Base-by-base conservation (phyloP, 2,329 filamentous ascomycete species). In the Phyllosticta citriasiana region DNA sequence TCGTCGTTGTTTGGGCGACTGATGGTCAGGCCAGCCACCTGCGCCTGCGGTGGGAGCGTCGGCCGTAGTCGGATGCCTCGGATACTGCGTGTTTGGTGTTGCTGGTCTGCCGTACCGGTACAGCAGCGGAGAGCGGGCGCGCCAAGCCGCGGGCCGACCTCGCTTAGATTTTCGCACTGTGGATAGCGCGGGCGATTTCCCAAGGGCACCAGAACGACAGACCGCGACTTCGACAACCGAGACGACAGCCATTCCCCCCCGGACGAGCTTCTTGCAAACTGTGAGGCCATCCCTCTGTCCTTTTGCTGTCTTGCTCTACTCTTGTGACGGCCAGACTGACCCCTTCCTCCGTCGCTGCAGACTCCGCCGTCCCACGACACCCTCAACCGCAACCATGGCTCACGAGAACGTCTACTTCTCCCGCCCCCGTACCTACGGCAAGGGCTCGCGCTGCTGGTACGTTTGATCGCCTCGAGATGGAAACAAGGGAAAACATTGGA, bases 401-500 rank as follows among this genome's bases (percentile, higher is more conserved):
- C 87, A 89, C 91, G 93, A 97, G 84, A 91, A 88, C 77, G 91
- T 97, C 82, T 99, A 93, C 92, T 96, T 95, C 88, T 96, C 91
- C 76, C 92, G 94, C 80, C 94, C 94, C 77, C 89, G 92, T 81
- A 91, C 80, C 79, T 96, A 95, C 86, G 93, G 93, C 84, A 97
- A 97, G 87, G 93, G 93, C 82, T 83, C 89, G 79, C 89, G 92
- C 80, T 80, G 82, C 78, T 97, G 92, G 92, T 97, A 91, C 78
- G 89, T 82, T 66, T 64, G 30, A 35, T 54, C 56, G n/a, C 12
- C n/a, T 25, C 33, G 27, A 12, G 19, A 30, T 10, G 47, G 25
- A 27, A 62, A 27, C 4, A 57, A 63, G 30, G 10, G 61, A 53
- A 55, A 53, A 25, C 4, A 6, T 10, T 16, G 58, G 24, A 33